Conservation (phyloP, 2,329 filamentous ascomycete species). For the Aspergillus arachidicola region DNA sequence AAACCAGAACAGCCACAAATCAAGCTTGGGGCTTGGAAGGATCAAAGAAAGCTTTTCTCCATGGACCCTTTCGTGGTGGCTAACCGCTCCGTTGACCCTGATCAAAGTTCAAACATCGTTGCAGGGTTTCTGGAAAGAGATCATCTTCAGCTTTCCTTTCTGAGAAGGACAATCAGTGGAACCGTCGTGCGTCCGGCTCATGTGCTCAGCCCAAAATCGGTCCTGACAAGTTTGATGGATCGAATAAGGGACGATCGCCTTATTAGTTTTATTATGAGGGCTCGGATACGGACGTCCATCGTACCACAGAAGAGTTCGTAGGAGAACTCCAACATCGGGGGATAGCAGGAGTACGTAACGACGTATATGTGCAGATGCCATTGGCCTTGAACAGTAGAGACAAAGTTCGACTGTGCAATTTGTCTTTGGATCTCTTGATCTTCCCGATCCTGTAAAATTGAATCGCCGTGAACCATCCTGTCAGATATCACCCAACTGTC, state of each 20-base stretch:
- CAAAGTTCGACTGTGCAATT: not conserved
- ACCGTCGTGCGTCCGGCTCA: constrained; percentile 17
- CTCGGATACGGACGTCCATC: not conserved
- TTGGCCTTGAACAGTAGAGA: not conserved
- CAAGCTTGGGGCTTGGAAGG: not conserved
- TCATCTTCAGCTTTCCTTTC: constrained; percentile 22
- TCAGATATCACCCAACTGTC: not conserved
- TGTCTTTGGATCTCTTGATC: not conserved
- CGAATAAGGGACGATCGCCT: constrained; percentile 15
- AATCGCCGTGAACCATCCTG: not conserved
- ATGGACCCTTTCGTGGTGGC: constrained; percentile 6
- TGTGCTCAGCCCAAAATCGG: constrained; percentile 9
- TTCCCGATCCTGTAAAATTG: not conserved
- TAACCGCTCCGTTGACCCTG: constrained; percentile 12
- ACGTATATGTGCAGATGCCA: not conserved
- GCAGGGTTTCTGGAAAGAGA: constrained; percentile 23
- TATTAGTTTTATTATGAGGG: not conserved
- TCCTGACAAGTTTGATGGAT: constrained; percentile 14
- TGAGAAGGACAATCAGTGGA: constrained; percentile 34
- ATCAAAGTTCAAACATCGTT: constrained; percentile 9
- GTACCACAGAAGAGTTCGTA: not conserved
- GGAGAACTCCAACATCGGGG: not conserved
- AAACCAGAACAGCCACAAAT: not conserved
- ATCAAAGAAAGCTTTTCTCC: constrained; percentile 14
- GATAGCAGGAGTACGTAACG: not conserved